Percentiles rank a stretch among this genome's conserved stretches.
Conservation (phyloP, 441 rosid species). For the Brassica hybrid region DNA sequence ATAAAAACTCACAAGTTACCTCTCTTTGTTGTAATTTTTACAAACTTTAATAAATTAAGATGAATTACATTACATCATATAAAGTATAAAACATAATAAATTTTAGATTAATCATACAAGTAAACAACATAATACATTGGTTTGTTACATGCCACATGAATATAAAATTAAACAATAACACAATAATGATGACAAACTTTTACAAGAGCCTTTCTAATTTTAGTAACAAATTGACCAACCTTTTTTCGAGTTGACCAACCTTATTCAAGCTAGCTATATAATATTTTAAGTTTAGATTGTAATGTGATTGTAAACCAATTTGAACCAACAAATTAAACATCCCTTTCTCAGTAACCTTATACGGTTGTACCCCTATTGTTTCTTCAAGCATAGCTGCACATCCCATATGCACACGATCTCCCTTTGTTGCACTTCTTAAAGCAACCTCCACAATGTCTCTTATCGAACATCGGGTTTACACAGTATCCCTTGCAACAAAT, state of each 20-base stretch:
- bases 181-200: conserved; percentile 23
- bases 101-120: neutral
- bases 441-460: conserved; percentile 66
- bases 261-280: conserved; percentile 23
- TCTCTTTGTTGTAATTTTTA: neutral
- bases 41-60: neutral
- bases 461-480: conserved; percentile 60
- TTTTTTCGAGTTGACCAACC: neutral
- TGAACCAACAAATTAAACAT: conserved; percentile 26
- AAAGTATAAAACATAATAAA: neutral
- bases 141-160: conserved; percentile 9
- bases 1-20: neutral
- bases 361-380: neutral
- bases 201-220: conserved; percentile 15
- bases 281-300: neutral
- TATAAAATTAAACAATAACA: conserved; percentile 26
- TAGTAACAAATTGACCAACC: neutral
- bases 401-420: conserved; percentile 55
- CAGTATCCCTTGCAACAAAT: conserved; percentile 72
- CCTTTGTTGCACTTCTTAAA: conserved; percentile 62
- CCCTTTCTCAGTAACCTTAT: neutral
- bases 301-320: conserved; percentile 19
- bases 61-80: neutral
- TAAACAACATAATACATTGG: neutral
- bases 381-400: conserved; percentile 62